A percentile compares a stretch with the other conserved stretches of the same genome.
Evolutionary conservation across 164 flowering plant genomes (phyloP).

Genomic region (Stephania yunnanensis): DNA sequence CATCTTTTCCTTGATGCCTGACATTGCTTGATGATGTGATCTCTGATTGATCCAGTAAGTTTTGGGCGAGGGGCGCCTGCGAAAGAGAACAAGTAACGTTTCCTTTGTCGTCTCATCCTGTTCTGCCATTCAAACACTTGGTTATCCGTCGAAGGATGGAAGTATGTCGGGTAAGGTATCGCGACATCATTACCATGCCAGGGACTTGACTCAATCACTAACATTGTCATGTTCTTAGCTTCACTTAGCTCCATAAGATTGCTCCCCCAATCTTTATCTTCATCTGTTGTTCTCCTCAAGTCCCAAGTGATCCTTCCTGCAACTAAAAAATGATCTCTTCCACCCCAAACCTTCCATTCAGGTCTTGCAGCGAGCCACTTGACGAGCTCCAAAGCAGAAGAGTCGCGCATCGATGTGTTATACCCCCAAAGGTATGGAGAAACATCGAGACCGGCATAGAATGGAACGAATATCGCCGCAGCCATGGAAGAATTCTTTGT

Average conservation of each 20-base stretch:
- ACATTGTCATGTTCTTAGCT: constrained; percentile 44
- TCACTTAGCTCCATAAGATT: constrained; percentile 48
- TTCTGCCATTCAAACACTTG: constrained; percentile 53
- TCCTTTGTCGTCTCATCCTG: constrained; percentile 38
- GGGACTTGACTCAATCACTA: constrained; percentile 55
- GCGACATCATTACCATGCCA: constrained; percentile 49
- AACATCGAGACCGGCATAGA: constrained; percentile 63
- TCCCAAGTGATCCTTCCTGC: constrained; percentile 74
- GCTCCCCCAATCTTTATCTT: constrained; percentile 61
- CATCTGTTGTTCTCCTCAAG: constrained; percentile 34
- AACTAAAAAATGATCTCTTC: constrained; percentile 66
- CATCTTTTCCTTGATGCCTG: constrained; percentile 32
- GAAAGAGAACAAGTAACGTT: constrained; percentile 44
- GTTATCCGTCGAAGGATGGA: constrained; percentile 55
- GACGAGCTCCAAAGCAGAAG: constrained; percentile 29
- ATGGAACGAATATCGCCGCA: constrained; percentile 62
- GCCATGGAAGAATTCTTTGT: constrained; percentile 54
- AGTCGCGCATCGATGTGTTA: constrained; percentile 30
- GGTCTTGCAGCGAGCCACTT: constrained; percentile 41
- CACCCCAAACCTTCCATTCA: constrained; percentile 55
- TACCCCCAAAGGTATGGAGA: constrained; percentile 45
- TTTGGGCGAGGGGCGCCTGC: constrained; percentile 58
- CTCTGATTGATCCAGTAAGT: constrained; percentile 32
- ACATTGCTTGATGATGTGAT: constrained; percentile 55
- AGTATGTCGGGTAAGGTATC: constrained; percentile 74